Evolutionary conservation across 441 rosid species (phyloP), one percentile per base, ranked within the genome.

Genomic region (Pelargonium fulgidum): DNA sequence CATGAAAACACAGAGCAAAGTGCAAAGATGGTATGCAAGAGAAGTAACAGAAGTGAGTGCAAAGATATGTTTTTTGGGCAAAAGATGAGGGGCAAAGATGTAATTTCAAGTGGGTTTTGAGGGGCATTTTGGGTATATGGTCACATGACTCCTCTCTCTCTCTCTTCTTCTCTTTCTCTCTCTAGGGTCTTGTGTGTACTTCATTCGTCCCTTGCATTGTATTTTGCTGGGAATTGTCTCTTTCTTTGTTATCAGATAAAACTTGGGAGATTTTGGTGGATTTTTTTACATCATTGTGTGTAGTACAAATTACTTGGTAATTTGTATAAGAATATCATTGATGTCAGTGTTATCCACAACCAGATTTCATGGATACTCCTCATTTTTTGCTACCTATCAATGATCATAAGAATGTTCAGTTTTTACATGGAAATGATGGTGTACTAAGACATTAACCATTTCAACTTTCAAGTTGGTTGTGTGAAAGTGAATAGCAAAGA

Each of bases 181-280:
- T 8, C 17, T 24, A 14, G 13, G 36, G 36, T 29, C 36, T 29
- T 26, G 54, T 67, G 59, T 70, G 81, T 65, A 72, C 84, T 78
- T 76, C 62, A n/a, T 80, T 79, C 81, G 86, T 84, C 87, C 68
- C 68, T 72, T 83, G 71, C 69, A 66, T 67, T 82, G 90, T 77
- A 73, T 77, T 76, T 56, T 70, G 9, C 71, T 2, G 59, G 66
- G 86, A 79, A 74, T 44, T 42, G 90, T 89, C 85, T 71, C 45
- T 85, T 69, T 89, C 91, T 68, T 47, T 72, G 78, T 24, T 17
- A 62, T 69, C 80, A 80, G 72, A 22, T 68, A 71, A 77, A 65
- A 39, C 0, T 73, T 70, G 81, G 82, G 78, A 75, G 72, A 72
- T 73, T 83, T 70, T 74, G 75, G 29, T 8, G 29, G 29, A 8